Percentiles rank a stretch among this genome's conserved stretches.
These are phyloP conservation scores for Bolboschoenoplectus hybrid DNA, from an alignment of 202 grass and related monocot species.

Conservation along the genomic window DNA sequence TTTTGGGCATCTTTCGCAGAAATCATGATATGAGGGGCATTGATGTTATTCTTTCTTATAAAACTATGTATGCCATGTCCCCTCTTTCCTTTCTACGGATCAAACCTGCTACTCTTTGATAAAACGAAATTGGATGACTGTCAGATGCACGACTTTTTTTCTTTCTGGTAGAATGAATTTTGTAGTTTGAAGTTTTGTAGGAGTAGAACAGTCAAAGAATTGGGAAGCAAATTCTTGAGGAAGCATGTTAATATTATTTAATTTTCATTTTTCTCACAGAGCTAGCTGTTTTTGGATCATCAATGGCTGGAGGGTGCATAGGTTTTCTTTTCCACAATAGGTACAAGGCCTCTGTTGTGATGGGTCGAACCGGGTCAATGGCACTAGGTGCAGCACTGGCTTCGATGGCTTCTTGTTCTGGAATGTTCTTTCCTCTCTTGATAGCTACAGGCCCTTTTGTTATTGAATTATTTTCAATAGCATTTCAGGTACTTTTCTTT, in stretches of 20 bases:
- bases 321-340: conserved; percentile 95
- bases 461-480: conserved; percentile 61
- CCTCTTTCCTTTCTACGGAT: too few relatives aligned
- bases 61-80: neutral
- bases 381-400: conserved; percentile 83
- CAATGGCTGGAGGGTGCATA: conserved; percentile 83
- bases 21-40: neutral
- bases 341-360: conserved; percentile 75
- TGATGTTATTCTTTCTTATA: neutral
- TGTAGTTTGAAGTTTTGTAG: conserved; percentile 6
- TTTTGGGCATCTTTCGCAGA: neutral
- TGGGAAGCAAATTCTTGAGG: neutral
- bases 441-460: conserved; percentile 64
- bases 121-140: too few relatives aligned
- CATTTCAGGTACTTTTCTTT: conserved; percentile 62
- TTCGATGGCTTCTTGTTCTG: conserved; percentile 78
- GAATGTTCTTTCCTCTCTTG: conserved; percentile 92
- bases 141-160: too few relatives aligned
- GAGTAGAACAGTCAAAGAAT: conserved; percentile 3
- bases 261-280: conserved; percentile 51
- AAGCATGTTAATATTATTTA: neutral
- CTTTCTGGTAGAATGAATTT: neutral
- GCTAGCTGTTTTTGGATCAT: conserved; percentile 85
- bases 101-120: too few relatives aligned
- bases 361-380: conserved; percentile 81